Evolutionary conservation across 2,329 filamentous ascomycete genomes (phyloP), one percentile per base, ranked within the genome.

Genomic region (Leptographium wingfieldii): DNA sequence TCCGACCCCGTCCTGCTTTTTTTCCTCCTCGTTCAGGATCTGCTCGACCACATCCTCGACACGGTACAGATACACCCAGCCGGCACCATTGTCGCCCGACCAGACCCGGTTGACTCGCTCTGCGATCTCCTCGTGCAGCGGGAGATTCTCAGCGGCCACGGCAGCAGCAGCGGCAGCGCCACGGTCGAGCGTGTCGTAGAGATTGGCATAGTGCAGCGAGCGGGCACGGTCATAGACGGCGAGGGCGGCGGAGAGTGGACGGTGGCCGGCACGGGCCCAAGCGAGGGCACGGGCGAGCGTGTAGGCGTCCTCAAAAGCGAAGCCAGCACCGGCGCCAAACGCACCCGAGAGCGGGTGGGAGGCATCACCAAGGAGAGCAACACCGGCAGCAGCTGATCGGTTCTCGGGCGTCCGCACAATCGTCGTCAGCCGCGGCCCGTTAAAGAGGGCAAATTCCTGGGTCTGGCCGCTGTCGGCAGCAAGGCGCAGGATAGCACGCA

Each of bases 331-430:
- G 0, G 64, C 63, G 0, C 64, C 64, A 43, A 65, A 65, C 0
- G 63, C 63, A 1, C 63, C 64, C 10, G 62, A 64, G 11, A 78
- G 77, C 1, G 76, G 73, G 64, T 80, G 78, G 6, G 78, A 77
- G 1, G 77, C 72, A 62, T 80, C 77, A 6, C 78, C 78, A 22
- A 80, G 73, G 2, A 79, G 67, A 3, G 69, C 70, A 35, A 77
- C 74, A 6, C 76, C 70, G 7, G 69, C 68, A 2, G 67, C 66
- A 3, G 22, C 31, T 2, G 27, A 19, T n/a, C 40, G 25, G 38
- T 5, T 16, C 3, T 4, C 7, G 52, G 51, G 48, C 1, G 64
- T 29, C 2, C 62, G 57, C 11, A 70, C 65, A 3, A 70, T 65
- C 3, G 61, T 65, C 5, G 67, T 66, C 2, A 73, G 65, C 1